Evolutionary conservation across 176 grass and related monocot genomes (phyloP).

Genomic region (Carex myosuroides): DNA sequence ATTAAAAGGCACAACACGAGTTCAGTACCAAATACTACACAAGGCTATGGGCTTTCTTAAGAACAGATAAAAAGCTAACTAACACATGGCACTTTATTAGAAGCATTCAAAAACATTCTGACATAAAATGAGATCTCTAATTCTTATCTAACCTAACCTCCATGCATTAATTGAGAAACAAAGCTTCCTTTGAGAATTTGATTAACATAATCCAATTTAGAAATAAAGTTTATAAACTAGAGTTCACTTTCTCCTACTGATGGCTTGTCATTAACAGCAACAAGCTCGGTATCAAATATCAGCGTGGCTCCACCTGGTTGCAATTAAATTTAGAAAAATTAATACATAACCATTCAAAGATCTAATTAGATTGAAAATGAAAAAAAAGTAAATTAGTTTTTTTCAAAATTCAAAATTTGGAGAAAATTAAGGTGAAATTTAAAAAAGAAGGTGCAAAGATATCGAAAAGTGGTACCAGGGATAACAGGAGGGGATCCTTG

Average conservation of each 20-base stretch:
- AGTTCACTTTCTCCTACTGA: constrained; percentile 37
- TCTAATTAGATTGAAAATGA: not conserved
- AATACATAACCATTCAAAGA: not conserved
- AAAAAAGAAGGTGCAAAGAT: not conserved
- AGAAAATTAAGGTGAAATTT: not conserved
- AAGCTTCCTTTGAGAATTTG: not conserved
- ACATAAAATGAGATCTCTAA: not conserved
- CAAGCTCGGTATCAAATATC: constrained; percentile 92
- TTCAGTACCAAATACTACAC: not conserved
- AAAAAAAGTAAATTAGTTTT: not conserved
- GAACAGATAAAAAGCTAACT: not conserved
- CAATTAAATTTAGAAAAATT: not conserved
- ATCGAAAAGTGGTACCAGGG: constrained; percentile 37
- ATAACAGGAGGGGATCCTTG: constrained; percentile 88
- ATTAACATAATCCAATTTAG: not conserved
- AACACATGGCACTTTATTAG: not conserved
- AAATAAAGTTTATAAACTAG: constrained; percentile 18
- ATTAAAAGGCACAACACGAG: not conserved
- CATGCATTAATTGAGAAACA: not conserved
- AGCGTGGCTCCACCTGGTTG: constrained; percentile 89
- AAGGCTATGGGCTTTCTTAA: not conserved
- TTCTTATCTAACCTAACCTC: not conserved
- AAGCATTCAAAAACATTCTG: constrained; percentile 4
- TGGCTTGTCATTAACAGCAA: constrained; percentile 75
- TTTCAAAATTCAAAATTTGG: not conserved